Evolutionary conservation across 805 yeast species (phyloP), one percentile per base, ranked within the genome.

Genomic region (Wickerhamiella shivajii): DNA sequence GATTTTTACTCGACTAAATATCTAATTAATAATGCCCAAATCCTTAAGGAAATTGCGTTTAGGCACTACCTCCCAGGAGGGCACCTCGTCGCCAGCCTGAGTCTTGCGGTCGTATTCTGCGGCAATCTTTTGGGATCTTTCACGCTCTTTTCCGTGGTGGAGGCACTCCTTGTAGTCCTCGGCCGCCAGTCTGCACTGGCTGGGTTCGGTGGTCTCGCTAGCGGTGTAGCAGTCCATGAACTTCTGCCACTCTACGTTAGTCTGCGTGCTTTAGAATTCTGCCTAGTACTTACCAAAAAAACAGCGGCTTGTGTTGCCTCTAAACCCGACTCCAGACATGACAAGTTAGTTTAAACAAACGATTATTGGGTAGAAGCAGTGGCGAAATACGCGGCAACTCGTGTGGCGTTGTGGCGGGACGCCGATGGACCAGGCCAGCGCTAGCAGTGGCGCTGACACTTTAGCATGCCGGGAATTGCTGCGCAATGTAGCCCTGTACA

Each of bases 111-210:
- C 40, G 19, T 41, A 28, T 38, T 51, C 56, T n/a, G 47, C 40
- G 16, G 49, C 44, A 27, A 52, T 51, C 29, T 39, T 36, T 19
- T 38, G 29, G 19, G 53, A 51, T 17, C 57, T 53, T 29, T 41
- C 43, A 40, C 45, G 48, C 43, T 50, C 71, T 47, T 64, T 64
- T 12, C 47, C 51, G 49, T 65, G 70, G 46, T 60, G 67, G 29
- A 66, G 55, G 44, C 71, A 66, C 50, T 66, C 71, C 31, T 53
- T 48, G 53, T 65, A 66, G 45, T 66, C 71, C 34, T 59, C 67
- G 13, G 61, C 58, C 30, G 51, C 45, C n/a, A 59, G 57, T 22
- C 49, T 47, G 51, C 71, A 66, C 38, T 58, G 37, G 18, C 58
- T 53, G 34, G 53, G 53, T 19, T 36, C 36, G 23, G 49, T 44